Base-by-base conservation (phyloP, 2,329 filamentous ascomycete genomes). In the Ophiostoma populinum region DNA sequence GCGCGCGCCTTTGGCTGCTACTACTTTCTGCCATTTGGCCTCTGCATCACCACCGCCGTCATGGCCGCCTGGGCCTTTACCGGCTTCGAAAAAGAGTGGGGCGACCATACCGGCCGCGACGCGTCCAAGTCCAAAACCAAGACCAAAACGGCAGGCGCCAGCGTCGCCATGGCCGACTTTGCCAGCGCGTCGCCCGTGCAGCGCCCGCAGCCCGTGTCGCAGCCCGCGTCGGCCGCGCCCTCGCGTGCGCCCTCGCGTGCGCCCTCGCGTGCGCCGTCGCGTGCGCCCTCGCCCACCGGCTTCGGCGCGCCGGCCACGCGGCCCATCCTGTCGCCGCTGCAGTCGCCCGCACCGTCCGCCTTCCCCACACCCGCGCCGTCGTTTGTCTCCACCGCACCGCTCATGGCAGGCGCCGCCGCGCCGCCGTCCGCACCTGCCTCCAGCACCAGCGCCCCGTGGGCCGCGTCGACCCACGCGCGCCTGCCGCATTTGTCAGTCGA, bases 11-110 rank as follows among this genome's bases (percentile, higher is more conserved):
- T 36, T 32, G 36, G 70, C 29, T 62, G 69, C 13, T 90, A 80
- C 58, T 92, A 86, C 50, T 54, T 77, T 27, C 56, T 92, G 17
- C 64, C 68, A 0, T 56, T 86, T 7, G 63, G 58, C 1, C 46
- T 85, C 5, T 58, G 69, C 0, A 34, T 71, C 0, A 44, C 67
- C 30, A 77, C 73, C 42, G 55, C 72, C n/a, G 51, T 49, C 2
- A 65, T 75, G 41, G 62, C 66, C 1, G 62, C 63, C 2, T 86
- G 73, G 70, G 60, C 76, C 1, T 92, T 85, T 56, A 66, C 66
- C 59, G 57, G 59, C 29, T 86, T 77, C 49, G 75, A 85, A 47
- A 59, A 63, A 28, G 80, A 87, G 43, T 34, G 27, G 27, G 40
- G 33, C 24, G 36, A 34, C 25, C 19, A 20, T 8, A 15, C n/a